Base-by-base conservation (phyloP, 2,329 filamentous ascomycete species). In the Grosmannia clavigera region DNA sequence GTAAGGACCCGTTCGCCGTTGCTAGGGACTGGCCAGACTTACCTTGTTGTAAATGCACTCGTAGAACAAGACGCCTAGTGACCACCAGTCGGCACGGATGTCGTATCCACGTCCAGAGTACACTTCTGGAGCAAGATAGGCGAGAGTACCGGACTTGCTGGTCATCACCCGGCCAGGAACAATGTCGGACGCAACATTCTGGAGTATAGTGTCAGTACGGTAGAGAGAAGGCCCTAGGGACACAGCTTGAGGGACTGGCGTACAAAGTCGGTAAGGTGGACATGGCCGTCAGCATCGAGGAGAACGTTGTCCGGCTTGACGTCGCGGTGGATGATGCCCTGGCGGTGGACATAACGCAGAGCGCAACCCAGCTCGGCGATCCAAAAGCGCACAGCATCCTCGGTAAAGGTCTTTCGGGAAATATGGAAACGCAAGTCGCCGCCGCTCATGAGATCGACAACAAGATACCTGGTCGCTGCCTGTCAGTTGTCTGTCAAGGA, bases 31-130 rank as follows among this genome's bases (percentile, higher is more conserved):
- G 40, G 5, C 22, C 19, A 5, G 43, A 70, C 79, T 58, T 74
- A 91, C 90, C 86, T 95, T 97, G 76, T 95, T 96, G 76, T 97
- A 99, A 65, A 99, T 96, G 80, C 94, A 97, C 73, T 99, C 94
- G 73, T 96, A 99, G 72, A 97, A 97, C n/a, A 95, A 81, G 54
- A 99, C 94, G 56, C 94, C 94, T 27, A 99, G 75, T 6, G 94
- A 97, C 94, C 94, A 99, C 94, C 94, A 99, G 71, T 99, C 94
- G 51, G 94, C 92, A 67, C 94, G 89, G 55, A 85, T 84, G 62
- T 88, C 86, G 70, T 99, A 99, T 48, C 94, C 94, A 63, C 85
- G 86, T 56, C 92, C 92, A 65, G 86, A 82, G 69, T 97, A 99
- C 2, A 97, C 94, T 72, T 99, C 94, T 5, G 94, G 94, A 1